phyloP scores from a whole-genome alignment of 306 rosid species.

The Casuarina equisetifolia region DNA sequence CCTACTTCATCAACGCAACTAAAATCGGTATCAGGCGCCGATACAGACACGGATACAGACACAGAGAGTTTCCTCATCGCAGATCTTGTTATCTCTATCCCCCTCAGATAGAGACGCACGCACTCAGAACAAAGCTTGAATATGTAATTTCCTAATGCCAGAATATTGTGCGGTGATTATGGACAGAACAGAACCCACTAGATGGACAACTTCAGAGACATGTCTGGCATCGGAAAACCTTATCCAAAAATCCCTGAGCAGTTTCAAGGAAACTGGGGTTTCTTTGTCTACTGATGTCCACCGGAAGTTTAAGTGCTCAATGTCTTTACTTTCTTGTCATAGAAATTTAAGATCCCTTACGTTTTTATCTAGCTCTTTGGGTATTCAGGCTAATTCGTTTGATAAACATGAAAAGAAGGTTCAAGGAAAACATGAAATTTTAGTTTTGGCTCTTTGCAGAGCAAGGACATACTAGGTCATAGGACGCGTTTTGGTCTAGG shows the following conservation, averaged over 20 bases:
- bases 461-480: background rate
- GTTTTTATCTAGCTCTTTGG: background rate
- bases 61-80: too few relatives aligned
- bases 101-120: too few relatives aligned
- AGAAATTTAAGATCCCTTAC: background rate
- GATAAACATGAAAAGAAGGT: background rate
- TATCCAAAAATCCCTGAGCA: background rate
- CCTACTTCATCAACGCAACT: too few relatives aligned
- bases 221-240: background rate
- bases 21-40: too few relatives aligned
- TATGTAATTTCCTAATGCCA: slow-evolving; percentile 12
- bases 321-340: background rate
- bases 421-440: background rate
- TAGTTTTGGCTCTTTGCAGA: background rate
- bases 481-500: slow-evolving; percentile 24
- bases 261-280: background rate
- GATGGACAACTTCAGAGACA: background rate
- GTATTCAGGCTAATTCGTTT: background rate
- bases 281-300: background rate
- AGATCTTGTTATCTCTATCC: too few relatives aligned
- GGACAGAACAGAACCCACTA: background rate
- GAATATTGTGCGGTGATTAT: background rate
- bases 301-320: background rate
- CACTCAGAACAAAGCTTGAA: too few relatives aligned
- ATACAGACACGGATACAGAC: too few relatives aligned